phyloP scores from a whole-genome alignment of 768 basidiomycete species.

The Mycena indigotica region DNA sequence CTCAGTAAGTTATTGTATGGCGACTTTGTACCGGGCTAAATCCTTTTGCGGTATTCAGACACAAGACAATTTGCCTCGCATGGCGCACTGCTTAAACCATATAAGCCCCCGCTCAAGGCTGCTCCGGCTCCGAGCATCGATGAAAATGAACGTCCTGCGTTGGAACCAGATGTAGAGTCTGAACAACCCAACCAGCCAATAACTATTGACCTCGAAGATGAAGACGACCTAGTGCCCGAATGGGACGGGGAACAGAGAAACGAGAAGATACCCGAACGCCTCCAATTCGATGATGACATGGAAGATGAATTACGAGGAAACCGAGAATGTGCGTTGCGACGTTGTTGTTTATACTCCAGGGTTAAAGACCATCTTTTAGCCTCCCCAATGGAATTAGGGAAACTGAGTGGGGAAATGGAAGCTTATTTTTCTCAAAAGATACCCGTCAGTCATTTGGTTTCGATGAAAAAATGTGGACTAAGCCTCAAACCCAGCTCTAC shows the following conservation, averaged over 20 bases:
- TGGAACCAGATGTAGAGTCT: too few species aligned
- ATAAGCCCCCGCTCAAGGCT: conserved; percentile 42
- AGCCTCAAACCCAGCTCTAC: neutral
- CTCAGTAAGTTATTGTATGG: neutral
- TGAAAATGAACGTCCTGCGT: neutral
- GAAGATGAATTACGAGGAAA: neutral
- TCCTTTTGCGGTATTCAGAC: conserved; percentile 30
- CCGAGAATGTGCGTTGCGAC: neutral
- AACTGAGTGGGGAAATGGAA: conserved; percentile 13
- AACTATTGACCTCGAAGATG: neutral
- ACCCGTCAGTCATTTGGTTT: neutral
- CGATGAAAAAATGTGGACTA: neutral
- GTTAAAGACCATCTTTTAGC: conserved; percentile 3
- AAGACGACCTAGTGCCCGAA: too few species aligned
- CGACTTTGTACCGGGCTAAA: neutral
- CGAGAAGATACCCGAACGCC: neutral
- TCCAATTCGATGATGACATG: neutral
- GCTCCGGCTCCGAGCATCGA: too few species aligned
- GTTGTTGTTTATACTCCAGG: neutral
- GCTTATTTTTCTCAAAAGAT: conserved; percentile 21
- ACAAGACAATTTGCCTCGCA: conserved; percentile 51
- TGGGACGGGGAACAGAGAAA: too few species aligned
- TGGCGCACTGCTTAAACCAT: conserved; percentile 48
- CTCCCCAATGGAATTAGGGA: conserved; percentile 18
- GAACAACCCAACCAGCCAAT: too few species aligned